A percentile compares a stretch with the other conserved stretches of the same genome.
phyloP scores from a whole-genome alignment of 768 basidiomycete genomes.

The Psilocybe cubensis region DNA sequence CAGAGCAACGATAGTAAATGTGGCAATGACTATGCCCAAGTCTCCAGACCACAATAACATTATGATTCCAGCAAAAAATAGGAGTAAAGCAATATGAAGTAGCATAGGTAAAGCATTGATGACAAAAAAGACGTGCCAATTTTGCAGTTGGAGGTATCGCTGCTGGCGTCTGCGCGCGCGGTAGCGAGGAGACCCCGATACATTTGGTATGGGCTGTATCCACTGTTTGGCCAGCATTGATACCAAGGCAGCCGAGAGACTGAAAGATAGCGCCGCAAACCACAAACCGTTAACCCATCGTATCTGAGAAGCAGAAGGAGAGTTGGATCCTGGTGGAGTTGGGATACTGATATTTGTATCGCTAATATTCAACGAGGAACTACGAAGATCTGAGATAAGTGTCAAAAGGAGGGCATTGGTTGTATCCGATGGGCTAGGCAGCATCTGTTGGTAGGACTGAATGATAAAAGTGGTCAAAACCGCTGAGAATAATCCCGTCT shows the following conservation, averaged over 20 bases:
- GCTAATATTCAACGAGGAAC: constrained; percentile 14
- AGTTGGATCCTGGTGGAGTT: background rate
- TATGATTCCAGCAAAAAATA: constrained; percentile 47
- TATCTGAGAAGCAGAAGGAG: constrained; percentile 26
- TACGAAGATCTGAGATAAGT: constrained; percentile 27
- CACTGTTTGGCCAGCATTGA: constrained; percentile 54
- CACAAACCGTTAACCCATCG: constrained; percentile 49
- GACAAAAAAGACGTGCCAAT: constrained; percentile 42
- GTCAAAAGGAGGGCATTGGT: constrained; percentile 38
- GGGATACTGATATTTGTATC: constrained; percentile 1
- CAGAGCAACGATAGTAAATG: constrained; percentile 35
- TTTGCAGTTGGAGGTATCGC: constrained; percentile 35
- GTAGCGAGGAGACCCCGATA: constrained; percentile 40
- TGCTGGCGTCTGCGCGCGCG: constrained; percentile 41
- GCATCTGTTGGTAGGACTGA: constrained; percentile 42
- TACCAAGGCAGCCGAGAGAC: constrained; percentile 43
- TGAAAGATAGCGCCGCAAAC: constrained; percentile 46
- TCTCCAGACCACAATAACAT: constrained; percentile 43
- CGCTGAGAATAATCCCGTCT: constrained; percentile 49
- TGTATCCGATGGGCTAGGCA: constrained; percentile 33
- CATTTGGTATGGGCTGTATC: constrained; percentile 38
- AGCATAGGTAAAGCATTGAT: constrained; percentile 43
- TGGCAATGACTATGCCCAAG: constrained; percentile 33
- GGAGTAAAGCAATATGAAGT: constrained; percentile 41
- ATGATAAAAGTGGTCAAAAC: constrained; percentile 48